Evolutionary conservation across 1,284 basidiomycete genomes (phyloP), one percentile per base, ranked within the genome.

Genomic region (Cutaneotrichosporon sp.): DNA sequence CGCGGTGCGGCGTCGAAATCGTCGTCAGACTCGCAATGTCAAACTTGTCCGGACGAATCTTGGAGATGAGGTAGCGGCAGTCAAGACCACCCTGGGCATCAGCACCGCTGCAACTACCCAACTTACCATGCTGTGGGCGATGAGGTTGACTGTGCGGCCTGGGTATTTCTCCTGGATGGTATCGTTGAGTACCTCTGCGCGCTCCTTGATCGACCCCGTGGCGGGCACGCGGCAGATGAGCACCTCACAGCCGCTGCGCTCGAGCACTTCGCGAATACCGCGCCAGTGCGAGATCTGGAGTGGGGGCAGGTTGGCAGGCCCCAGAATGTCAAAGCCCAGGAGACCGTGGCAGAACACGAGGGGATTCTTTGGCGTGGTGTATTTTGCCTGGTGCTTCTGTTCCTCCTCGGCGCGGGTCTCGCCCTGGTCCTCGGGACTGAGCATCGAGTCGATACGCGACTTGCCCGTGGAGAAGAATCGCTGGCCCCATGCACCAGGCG

Each of bases 281-380:
- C 92, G 82, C 93, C 93, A 97, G 71, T 97, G 91, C 4, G 85
- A 81, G 44, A 97, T 88, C 65, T 91, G 84, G 22, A 97, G 67
- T 56, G 67, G 60, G 8, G 69, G 68, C 4, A 72, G 38, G 58
- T 60, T 65, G 9, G 62, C 55, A 2, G 71, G 69, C 7, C 67
- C 68, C 10, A 73, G 59, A 47, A 66, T 69, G 68, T 91, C 88
- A 64, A 90, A 90, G 4, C 90, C 91, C 2, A 96, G 80, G 1
- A 96, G 80, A 8, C 93, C 92, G 67, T 97, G 92, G 62, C 91
- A 94, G 72, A 97, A 94, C 3, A 97, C 86, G 42, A 96, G 75
- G 0, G 92, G 92, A 62, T 90, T 82, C 56, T 81, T 80, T 0
- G 91, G 87, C 2, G 87, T 79, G 82, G 60, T 59, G 87, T 88